Conservation (phyloP, 2,329 filamentous ascomycete genomes). For the Aspergillus pseudonomiae region DNA sequence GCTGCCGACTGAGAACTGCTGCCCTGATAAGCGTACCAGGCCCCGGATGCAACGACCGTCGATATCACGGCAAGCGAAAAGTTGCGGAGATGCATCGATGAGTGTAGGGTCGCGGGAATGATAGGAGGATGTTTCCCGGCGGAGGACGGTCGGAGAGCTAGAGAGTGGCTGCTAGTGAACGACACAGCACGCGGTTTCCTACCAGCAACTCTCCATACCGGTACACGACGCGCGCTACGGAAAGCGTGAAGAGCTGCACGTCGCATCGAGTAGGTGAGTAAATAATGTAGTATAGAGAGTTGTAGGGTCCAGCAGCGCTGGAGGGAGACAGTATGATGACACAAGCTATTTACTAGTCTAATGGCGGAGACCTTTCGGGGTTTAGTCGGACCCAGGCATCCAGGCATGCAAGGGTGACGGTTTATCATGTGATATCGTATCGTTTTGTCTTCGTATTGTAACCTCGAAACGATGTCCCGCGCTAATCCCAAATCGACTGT, state of each 20-base stretch:
- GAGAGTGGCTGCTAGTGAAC: constrained; percentile 41
- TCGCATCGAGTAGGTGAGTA: constrained; percentile 46
- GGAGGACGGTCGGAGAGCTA: constrained; percentile 39
- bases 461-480: constrained; percentile 2
- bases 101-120: constrained; percentile 41
- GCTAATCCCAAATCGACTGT: constrained; percentile 31
- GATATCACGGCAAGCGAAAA: constrained; percentile 53
- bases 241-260: constrained; percentile 50
- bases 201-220: constrained; percentile 47
- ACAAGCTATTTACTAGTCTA: neutral
- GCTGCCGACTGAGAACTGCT: constrained; percentile 31
- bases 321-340: constrained; percentile 2
- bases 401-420: neutral
- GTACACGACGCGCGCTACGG: constrained; percentile 50
- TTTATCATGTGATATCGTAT: neutral
- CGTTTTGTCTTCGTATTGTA: constrained; percentile 6
- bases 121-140: constrained; percentile 39
- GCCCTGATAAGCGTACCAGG: constrained; percentile 53
- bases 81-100: constrained; percentile 54
- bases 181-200: constrained; percentile 39
- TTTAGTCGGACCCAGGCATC: constrained; percentile 6
- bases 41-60: constrained; percentile 50
- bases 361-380: neutral
- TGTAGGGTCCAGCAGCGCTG: constrained; percentile 13
- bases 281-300: constrained; percentile 5